Evolutionary conservation across 441 rosid genomes (phyloP).

Genomic region (Populus hybrid): DNA sequence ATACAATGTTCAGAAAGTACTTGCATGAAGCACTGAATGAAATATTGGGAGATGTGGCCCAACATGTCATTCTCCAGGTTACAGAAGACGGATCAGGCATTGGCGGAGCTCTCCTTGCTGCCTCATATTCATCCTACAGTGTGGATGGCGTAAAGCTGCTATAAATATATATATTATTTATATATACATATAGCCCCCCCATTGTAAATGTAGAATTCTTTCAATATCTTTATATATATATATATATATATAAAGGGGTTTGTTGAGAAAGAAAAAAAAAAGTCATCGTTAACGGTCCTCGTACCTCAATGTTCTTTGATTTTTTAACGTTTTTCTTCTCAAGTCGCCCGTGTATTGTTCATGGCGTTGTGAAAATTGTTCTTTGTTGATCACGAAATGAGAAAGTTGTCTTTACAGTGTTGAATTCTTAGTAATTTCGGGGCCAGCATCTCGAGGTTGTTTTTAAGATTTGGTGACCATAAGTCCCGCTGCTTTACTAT

Average conservation of each 20-base stretch:
- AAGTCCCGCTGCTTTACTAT: not conserved
- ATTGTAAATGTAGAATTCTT: slow-evolving; percentile 56
- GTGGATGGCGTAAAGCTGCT: slow-evolving; percentile 45
- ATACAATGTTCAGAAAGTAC: slow-evolving; percentile 71
- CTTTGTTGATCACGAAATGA: slow-evolving; percentile 6
- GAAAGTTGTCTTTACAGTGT: not conserved
- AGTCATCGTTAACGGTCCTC: not conserved
- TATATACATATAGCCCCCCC: slow-evolving; percentile 44
- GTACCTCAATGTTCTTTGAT: slow-evolving; percentile 7
- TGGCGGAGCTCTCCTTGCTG: slow-evolving; percentile 89
- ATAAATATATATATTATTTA: slow-evolving; percentile 36
- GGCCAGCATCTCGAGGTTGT: not conserved
- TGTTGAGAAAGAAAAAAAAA: not conserved
- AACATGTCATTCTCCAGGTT: slow-evolving; percentile 48
- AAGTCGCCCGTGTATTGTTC: slow-evolving; percentile 19
- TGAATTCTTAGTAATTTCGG: not conserved
- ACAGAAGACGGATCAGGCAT: slow-evolving; percentile 81
- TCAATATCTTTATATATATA: no score
- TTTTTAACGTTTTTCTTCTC: not conserved
- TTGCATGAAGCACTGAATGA: slow-evolving; percentile 78
- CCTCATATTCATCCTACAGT: slow-evolving; percentile 47
- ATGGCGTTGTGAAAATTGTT: slow-evolving; percentile 12
- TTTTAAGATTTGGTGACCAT: not conserved
- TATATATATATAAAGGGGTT: slow-evolving; percentile 17
- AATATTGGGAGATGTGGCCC: slow-evolving; percentile 70